Percentiles rank a stretch among this genome's conserved stretches.
phyloP scores from a whole-genome alignment of 768 basidiomycete species.

The Suillus americanus region DNA sequence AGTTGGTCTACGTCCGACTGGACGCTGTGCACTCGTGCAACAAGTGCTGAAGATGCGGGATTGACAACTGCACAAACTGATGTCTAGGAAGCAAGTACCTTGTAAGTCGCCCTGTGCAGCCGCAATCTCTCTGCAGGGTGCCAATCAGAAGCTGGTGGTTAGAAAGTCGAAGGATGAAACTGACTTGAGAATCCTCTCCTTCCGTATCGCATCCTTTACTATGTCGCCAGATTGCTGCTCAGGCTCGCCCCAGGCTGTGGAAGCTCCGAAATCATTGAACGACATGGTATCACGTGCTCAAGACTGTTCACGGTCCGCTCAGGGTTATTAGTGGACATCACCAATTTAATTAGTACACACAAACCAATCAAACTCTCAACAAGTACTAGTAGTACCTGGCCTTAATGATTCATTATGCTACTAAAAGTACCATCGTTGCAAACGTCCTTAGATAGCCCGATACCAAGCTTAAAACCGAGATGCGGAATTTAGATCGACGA shows the following conservation, averaged over 20 bases:
- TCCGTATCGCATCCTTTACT: conserved; percentile 73
- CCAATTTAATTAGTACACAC: background rate
- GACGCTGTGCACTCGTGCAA: conserved; percentile 63
- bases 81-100: conserved; percentile 41
- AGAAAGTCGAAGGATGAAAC: background rate
- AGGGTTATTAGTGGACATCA: too few relatives aligned
- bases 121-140: conserved; percentile 58
- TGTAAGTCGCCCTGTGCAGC: conserved; percentile 77
- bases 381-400: background rate
- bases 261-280: conserved; percentile 41
- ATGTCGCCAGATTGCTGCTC: conserved; percentile 43
- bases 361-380: background rate
- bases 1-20: conserved; percentile 84
- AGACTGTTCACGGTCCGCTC: background rate
- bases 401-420: background rate
- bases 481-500: background rate
- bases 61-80: background rate
- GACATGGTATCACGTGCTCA: conserved; percentile 37
- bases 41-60: conserved; percentile 48
- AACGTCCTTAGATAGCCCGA: background rate
- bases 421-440: background rate
- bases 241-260: conserved; percentile 50
- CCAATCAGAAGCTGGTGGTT: conserved; percentile 5
- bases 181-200: conserved; percentile 48
- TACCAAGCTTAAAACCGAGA: background rate